phyloP scores from a whole-genome alignment of 306 rosid species.

The Clitoria ternatea region DNA sequence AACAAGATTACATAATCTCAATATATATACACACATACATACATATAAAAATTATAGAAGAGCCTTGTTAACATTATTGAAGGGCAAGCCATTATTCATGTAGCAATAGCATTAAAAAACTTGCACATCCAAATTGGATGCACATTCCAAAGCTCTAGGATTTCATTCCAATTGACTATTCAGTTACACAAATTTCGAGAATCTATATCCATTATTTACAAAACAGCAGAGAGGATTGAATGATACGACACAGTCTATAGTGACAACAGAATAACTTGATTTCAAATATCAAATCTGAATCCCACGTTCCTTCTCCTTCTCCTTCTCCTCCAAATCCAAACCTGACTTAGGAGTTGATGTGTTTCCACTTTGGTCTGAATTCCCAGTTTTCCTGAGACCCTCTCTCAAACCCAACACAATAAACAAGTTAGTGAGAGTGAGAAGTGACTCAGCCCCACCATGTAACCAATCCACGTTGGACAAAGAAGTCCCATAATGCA shows the following conservation, averaged over 20 bases:
- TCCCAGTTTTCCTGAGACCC: conserved; percentile 51
- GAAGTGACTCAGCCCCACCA: conserved; percentile 90
- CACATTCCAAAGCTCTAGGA: neutral
- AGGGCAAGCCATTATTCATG: neutral
- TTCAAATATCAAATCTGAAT: conserved; percentile 8
- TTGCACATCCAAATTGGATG: neutral
- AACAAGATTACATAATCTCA: conserved; percentile 1
- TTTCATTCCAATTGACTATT: neutral
- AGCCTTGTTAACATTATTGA: neutral
- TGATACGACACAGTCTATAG: neutral
- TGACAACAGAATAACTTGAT: neutral
- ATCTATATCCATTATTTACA: conserved; percentile 2
- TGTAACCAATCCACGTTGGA: conserved; percentile 97
- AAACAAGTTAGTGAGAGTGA: conserved; percentile 79
- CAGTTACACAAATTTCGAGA: conserved; percentile 7
- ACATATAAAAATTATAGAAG: neutral
- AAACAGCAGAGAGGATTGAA: neutral
- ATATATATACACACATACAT: too few relatives aligned
- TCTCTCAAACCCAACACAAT: conserved; percentile 82
- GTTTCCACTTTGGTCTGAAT: conserved; percentile 21
- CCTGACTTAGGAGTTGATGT: conserved; percentile 25
- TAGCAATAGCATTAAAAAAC: neutral
- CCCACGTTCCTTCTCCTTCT: neutral
- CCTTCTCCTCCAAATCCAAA: conserved; percentile 36
- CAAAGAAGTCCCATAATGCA: conserved; percentile 83